phyloP scores from a whole-genome alignment of 192 early-diverging fungal species.

The Chytriomyces confervae region DNA sequence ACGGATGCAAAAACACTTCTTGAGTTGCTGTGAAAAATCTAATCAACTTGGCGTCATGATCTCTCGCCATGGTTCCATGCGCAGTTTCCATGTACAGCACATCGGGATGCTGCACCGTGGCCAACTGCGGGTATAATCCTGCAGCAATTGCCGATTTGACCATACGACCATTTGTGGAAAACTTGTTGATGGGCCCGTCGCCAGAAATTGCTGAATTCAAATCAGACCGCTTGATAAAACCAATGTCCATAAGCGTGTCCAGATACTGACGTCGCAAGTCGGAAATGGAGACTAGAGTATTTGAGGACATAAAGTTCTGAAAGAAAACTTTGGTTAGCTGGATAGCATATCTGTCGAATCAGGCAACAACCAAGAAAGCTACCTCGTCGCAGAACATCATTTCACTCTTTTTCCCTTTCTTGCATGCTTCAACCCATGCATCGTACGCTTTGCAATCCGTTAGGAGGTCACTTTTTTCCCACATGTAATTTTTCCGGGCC shows the following conservation, averaged over 20 bases:
- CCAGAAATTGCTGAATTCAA: constrained; percentile 5
- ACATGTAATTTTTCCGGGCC: constrained; percentile 50
- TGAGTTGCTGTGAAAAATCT: constrained; percentile 65
- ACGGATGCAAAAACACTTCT: constrained; percentile 83
- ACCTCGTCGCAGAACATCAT: constrained; percentile 51
- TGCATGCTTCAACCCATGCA: constrained; percentile 42
- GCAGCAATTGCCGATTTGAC: constrained; percentile 79
- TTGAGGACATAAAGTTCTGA: constrained; percentile 69
- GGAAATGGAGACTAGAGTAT: constrained; percentile 66
- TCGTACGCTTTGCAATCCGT: constrained; percentile 64
- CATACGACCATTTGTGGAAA: constrained; percentile 64
- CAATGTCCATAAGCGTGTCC: constrained; percentile 63
- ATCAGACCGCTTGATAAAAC: constrained; percentile 54
- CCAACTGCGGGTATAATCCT: constrained; percentile 85
- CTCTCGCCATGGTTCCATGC: constrained; percentile 72
- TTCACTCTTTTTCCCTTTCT: constrained; percentile 39
- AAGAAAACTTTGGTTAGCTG: not conserved
- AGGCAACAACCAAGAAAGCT: not conserved
- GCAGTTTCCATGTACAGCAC: constrained; percentile 63
- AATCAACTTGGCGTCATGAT: constrained; percentile 75
- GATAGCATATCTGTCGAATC: no score
- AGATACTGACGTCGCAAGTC: constrained; percentile 64
- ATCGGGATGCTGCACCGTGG: constrained; percentile 70
- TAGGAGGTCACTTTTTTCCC: constrained; percentile 69
- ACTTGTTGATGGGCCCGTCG: constrained; percentile 57